These are phyloP conservation scores for Avena insularis DNA, from an alignment of 176 grass and related monocot species.

Conservation along the genomic window DNA sequence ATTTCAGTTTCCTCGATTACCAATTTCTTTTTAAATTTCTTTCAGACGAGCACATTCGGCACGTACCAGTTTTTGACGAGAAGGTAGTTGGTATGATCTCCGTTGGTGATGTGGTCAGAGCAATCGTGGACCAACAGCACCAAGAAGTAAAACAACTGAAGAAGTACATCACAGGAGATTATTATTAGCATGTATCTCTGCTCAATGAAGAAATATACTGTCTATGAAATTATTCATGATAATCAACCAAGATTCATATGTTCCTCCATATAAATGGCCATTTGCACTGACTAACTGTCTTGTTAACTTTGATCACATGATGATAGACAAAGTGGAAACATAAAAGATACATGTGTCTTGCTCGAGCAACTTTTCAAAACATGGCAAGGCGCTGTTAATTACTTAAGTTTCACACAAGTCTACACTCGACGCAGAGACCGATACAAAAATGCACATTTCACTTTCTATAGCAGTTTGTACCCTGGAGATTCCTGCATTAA, in stretches of 20 bases:
- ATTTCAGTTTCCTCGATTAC: background rate
- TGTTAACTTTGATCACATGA: background rate
- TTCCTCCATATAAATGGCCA: background rate
- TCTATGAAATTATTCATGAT: background rate
- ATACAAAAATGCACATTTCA: too few species aligned
- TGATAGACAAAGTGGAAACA: background rate
- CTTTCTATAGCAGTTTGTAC: too few species aligned
- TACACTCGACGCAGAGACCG: too few species aligned
- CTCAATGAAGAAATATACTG: background rate
- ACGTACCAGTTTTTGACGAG: constrained; percentile 84
- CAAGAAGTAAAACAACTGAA: constrained; percentile 80
- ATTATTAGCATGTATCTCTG: constrained; percentile 59
- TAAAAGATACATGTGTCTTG: background rate
- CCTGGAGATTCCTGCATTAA: too few species aligned
- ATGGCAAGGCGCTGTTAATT: background rate
- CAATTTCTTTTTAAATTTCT: background rate
- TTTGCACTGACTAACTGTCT: background rate
- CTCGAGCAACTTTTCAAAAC: background rate
- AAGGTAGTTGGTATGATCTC: constrained; percentile 88
- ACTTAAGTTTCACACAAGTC: background rate
- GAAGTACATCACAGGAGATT: constrained; percentile 86
- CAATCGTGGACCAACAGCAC: constrained; percentile 81
- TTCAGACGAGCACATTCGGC: constrained; percentile 79
- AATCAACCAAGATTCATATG: constrained; percentile 1
- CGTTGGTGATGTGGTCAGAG: constrained; percentile 77